Percentiles rank a stretch among this genome's conserved stretches.
These are phyloP conservation scores for Cladosporium phlei DNA, from an alignment of 2,329 filamentous ascomycete genomes.

Conservation along the genomic window DNA sequence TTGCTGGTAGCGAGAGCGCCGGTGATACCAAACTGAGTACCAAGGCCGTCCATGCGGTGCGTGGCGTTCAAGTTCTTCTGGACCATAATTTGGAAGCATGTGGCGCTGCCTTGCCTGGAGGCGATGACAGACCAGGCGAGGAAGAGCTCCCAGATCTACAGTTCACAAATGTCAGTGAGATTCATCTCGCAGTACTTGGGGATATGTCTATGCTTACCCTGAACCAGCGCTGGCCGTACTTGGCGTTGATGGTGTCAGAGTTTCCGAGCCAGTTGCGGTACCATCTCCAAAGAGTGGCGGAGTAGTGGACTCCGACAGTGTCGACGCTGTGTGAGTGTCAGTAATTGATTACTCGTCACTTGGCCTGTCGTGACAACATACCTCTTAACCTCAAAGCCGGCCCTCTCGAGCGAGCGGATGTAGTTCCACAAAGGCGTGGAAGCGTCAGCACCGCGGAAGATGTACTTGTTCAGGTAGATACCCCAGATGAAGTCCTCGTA, in stretches of 20 bases:
- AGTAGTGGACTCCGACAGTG: slow-evolving; percentile 95
- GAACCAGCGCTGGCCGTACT: slow-evolving; percentile 95
- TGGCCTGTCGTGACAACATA: neutral
- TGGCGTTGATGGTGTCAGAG: slow-evolving; percentile 83
- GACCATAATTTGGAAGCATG: slow-evolving; percentile 79
- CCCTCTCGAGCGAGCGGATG: slow-evolving; percentile 75
- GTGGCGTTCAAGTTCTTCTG: slow-evolving; percentile 89
- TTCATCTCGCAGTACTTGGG: neutral
- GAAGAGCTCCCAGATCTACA: slow-evolving; percentile 82
- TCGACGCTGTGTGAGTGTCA: slow-evolving; percentile 53
- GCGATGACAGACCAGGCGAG: slow-evolving; percentile 79
- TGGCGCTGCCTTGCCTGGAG: slow-evolving; percentile 76
- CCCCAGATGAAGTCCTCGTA: slow-evolving; percentile 98
- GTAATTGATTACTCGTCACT: neutral
- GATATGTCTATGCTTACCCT: slow-evolving; percentile 41
- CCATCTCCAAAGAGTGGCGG: slow-evolving; percentile 94
- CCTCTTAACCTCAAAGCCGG: slow-evolving; percentile 83
- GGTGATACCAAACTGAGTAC: slow-evolving; percentile 62
- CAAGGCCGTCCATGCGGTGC: slow-evolving; percentile 72
- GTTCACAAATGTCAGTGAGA: neutral
- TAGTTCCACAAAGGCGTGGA: slow-evolving; percentile 89
- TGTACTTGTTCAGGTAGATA: slow-evolving; percentile 93
- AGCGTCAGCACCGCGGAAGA: slow-evolving; percentile 95
- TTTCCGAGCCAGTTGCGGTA: slow-evolving; percentile 98
- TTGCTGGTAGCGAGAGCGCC: slow-evolving; percentile 57